Conservation (phyloP, 148 eudicot genomes). For the Selenicereus undatus region DNA sequence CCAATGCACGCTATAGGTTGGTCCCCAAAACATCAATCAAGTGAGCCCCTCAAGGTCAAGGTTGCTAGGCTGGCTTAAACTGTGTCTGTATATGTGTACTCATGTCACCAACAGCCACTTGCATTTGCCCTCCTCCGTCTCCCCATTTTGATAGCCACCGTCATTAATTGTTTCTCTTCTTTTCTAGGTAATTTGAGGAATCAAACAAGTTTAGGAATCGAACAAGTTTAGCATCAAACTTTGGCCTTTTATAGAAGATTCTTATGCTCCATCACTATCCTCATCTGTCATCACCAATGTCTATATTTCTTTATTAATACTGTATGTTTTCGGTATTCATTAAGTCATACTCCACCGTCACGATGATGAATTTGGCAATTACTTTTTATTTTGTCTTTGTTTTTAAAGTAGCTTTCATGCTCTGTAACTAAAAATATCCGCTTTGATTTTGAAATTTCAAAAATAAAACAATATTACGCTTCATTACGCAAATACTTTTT, state of each 20-base stretch:
- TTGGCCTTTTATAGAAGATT: too few relatives aligned
- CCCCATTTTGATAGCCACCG: background rate
- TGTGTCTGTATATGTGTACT: background rate
- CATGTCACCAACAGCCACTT: slow-evolving; percentile 3
- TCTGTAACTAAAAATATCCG: too few relatives aligned
- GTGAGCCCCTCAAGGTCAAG: background rate
- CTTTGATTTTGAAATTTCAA: too few relatives aligned
- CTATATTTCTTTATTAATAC: too few relatives aligned
- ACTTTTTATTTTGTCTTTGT: background rate
- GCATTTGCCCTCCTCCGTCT: background rate
- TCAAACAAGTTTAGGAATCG: too few relatives aligned
- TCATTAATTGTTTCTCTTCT: background rate
- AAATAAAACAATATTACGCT: too few relatives aligned
- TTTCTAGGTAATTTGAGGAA: too few relatives aligned
- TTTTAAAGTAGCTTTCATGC: background rate
- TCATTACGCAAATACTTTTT: background rate
- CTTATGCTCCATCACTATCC: too few relatives aligned
- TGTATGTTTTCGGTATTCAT: too few relatives aligned
- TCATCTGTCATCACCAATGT: too few relatives aligned
- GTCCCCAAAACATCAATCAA: background rate
- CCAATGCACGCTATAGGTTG: background rate
- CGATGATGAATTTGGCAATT: background rate
- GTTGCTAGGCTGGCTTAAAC: background rate
- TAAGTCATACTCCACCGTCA: background rate
- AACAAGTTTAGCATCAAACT: too few relatives aligned